Evolutionary conservation across 1,139 yeast genomes (phyloP), one percentile per base, ranked within the genome.

Genomic region (Spencermartinsiella ligniputridi): DNA sequence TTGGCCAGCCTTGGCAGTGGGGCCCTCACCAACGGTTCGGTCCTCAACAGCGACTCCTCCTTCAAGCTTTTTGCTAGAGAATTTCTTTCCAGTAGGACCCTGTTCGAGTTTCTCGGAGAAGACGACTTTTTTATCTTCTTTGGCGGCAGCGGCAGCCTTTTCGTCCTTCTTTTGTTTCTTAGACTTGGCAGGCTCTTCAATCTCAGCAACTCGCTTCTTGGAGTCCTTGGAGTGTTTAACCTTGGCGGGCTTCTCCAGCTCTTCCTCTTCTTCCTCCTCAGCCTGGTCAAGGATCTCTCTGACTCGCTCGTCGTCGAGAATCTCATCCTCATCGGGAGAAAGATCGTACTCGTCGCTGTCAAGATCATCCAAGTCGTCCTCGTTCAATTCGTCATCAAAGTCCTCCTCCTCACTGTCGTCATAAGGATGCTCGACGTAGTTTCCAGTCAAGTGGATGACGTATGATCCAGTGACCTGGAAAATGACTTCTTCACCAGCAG

Each of bases 31-130:
- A 48, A 75, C 68, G 55, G 83, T 82, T 71, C 95, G 83, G 74
- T 94, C 98, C 75, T 92, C 98, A 60, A 90, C 74, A 51, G 85
- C 72, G 56, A 92, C 90, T 62, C 97, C 97, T 55, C 97, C 97
- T 63, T 86, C 84, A 54, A 92, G 78, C 48, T 87, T 85, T 72
- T 83, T 82, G 61, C 84, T 76, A 56, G 82, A 78, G 64, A 73
- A 54, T 42, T 63, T 54, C 59, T 54, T 62, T 36, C 68, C 66
- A 39, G 69, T 62, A 64, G 97, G 96, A 48, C 96, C 97, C 73
- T 88, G 95, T 71, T 90, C 97, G 60, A 90, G 80, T 53, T 86
- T 83, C 68, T 87, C 81, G 68, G 86, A 76, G 76, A 92, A 92
- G 66, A 89, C 86, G 50, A 90, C 97, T 59, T 80, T 76, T 70